These are phyloP conservation scores for Solanum appendiculatum DNA, from an alignment of 257 asterid species.

Conservation along the genomic window DNA sequence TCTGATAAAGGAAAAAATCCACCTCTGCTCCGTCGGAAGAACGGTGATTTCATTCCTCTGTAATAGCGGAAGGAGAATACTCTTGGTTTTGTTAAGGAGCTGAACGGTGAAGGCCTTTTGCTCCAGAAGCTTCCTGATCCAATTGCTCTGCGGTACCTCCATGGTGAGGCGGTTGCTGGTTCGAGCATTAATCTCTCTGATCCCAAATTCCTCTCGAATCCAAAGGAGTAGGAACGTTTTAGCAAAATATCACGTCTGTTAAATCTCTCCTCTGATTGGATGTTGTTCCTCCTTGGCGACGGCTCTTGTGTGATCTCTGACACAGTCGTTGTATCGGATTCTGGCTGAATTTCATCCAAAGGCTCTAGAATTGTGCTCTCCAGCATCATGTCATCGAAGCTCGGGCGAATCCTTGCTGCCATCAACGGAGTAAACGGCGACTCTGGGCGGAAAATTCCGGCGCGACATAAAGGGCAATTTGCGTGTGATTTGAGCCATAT, in stretches of 20 bases:
- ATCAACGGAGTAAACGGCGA: conserved; percentile 85
- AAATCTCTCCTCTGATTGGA: conserved; percentile 54
- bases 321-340: conserved; percentile 23
- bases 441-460: conserved; percentile 59
- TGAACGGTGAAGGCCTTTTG: conserved; percentile 79
- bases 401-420: conserved; percentile 86
- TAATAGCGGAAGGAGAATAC: conserved; percentile 81
- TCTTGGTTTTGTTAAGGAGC: conserved; percentile 57
- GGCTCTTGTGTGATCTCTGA: conserved; percentile 50
- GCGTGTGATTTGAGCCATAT: conserved; percentile 96
- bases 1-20: conserved; percentile 66
- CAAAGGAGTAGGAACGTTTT: conserved; percentile 88
- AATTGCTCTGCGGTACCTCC: conserved; percentile 65
- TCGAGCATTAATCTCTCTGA: conserved; percentile 68
- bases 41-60: conserved; percentile 90
- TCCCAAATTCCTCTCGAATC: conserved; percentile 79
- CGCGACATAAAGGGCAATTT: conserved; percentile 92
- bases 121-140: conserved; percentile 66
- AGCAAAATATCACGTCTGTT: conserved; percentile 64
- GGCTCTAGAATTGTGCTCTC: conserved; percentile 55
- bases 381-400: conserved; percentile 60
- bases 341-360: conserved; percentile 36
- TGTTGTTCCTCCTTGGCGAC: conserved; percentile 43
- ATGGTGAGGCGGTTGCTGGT: conserved; percentile 78
- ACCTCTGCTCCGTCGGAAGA: conserved; percentile 60